phyloP scores from a whole-genome alignment of 176 grass and related monocot genomes.

The Eremochloa ophiuroides region DNA sequence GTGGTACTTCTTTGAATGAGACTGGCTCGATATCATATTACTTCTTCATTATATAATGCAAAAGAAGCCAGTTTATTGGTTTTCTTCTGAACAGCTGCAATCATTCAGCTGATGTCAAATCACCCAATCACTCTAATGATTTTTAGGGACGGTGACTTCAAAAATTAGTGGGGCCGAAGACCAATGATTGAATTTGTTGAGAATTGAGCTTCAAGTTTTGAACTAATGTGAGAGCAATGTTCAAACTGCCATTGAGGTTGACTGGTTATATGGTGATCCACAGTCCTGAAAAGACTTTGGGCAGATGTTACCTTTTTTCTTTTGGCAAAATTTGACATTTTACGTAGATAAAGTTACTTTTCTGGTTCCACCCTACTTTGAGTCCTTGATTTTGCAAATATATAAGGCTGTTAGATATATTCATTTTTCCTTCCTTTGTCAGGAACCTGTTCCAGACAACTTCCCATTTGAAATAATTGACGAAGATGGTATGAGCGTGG shows the following conservation, averaged over 20 bases:
- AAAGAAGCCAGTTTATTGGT: neutral
- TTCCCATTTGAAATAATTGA: slow-evolving; percentile 90
- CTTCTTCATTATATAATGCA: neutral
- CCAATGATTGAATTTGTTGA: neutral
- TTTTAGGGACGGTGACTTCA: neutral
- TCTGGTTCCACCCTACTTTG: neutral
- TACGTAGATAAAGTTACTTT: neutral
- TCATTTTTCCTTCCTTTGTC: neutral
- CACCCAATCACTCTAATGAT: slow-evolving; percentile 4
- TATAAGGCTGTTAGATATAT: neutral
- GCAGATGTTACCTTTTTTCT: neutral
- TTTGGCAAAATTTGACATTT: neutral
- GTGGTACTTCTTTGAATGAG: neutral
- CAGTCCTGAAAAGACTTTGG: neutral
- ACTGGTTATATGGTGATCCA: neutral
- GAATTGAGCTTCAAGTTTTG: slow-evolving; percentile 6
- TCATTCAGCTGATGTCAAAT: neutral
- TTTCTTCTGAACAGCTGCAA: neutral
- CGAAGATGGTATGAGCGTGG: slow-evolving; percentile 63
- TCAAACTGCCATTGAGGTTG: neutral
- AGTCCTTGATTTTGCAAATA: neutral
- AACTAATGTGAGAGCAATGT: neutral
- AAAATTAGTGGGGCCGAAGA: neutral
- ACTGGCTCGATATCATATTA: neutral
- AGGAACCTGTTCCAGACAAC: slow-evolving; percentile 59